phyloP scores from a whole-genome alignment of 2,329 filamentous ascomycete genomes.

The Grosmannia huntii region DNA sequence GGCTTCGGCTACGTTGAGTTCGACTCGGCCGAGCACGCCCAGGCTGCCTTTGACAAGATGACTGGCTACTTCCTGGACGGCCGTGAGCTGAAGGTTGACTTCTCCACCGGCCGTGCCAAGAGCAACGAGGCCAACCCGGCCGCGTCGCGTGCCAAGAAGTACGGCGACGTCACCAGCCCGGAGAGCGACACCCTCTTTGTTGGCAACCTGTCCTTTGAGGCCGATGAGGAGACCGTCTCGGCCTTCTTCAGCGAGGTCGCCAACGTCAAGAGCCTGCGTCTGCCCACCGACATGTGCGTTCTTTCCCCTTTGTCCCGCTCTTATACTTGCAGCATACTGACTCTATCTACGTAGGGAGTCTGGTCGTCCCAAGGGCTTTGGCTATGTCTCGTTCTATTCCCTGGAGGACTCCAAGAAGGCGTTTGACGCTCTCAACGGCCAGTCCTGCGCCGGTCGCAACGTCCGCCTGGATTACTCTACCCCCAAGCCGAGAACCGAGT shows the following conservation, averaged over 20 bases:
- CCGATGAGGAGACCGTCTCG: constrained; percentile 61
- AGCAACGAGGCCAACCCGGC: constrained; percentile 37
- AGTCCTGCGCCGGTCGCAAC: constrained; percentile 56
- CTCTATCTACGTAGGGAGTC: constrained; percentile 42
- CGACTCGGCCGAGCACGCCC: constrained; percentile 37
- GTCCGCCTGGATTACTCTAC: constrained; percentile 75
- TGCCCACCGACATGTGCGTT: constrained; percentile 66
- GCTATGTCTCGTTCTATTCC: constrained; percentile 73
- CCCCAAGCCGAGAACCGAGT: constrained; percentile 48
- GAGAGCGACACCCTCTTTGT: constrained; percentile 82
- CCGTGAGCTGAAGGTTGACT: constrained; percentile 24
- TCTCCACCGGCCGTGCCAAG: constrained; percentile 22
- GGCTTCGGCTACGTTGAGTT: constrained; percentile 94
- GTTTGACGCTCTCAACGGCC: constrained; percentile 46
- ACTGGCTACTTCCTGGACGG: constrained; percentile 22
- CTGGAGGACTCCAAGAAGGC: constrained; percentile 73
- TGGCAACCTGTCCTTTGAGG: constrained; percentile 79
- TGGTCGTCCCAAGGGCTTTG: constrained; percentile 81
- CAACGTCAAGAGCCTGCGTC: constrained; percentile 64
- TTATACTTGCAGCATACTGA: background rate
- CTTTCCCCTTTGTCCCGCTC: constrained; percentile 15
- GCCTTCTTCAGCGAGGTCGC: constrained; percentile 62
- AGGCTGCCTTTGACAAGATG: constrained; percentile 27
- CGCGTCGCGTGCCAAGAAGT: constrained; percentile 49
- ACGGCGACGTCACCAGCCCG: constrained; percentile 67